Percentiles rank a stretch among this genome's conserved stretches.
Evolutionary conservation across 257 asterid species (phyloP).

Genomic region (Jaltomata sinuosa): DNA sequence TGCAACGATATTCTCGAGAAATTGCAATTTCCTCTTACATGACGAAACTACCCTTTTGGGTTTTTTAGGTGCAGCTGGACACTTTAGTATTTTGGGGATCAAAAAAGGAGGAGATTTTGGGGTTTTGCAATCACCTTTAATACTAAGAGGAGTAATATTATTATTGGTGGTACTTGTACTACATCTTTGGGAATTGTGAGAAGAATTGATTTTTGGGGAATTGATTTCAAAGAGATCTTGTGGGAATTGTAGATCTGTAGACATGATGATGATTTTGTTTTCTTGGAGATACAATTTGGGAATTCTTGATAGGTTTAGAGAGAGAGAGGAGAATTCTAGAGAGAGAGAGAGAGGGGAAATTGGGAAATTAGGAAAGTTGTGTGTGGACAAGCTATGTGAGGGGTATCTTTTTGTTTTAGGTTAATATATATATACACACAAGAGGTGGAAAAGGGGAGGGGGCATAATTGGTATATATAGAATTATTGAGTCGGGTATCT

Average conservation of each 20-base stretch:
- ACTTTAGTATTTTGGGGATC: conserved; percentile 30
- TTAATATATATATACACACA: conserved; percentile 13
- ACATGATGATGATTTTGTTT: conserved; percentile 11
- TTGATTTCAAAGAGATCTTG: conserved; percentile 2
- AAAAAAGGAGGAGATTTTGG: conserved; percentile 34
- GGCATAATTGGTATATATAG: too few species aligned
- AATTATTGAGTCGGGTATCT: too few species aligned
- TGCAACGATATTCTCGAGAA: conserved; percentile 26
- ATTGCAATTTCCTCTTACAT: conserved; percentile 39
- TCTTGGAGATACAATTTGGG: not conserved
- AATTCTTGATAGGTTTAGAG: not conserved
- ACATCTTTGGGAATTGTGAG: not conserved
- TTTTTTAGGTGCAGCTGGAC: conserved; percentile 70
- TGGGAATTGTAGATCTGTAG: conserved; percentile 39
- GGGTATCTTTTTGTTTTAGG: not conserved
- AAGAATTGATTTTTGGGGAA: conserved; percentile 2
- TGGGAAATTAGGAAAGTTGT: conserved; percentile 4
- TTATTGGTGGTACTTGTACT: too few species aligned
- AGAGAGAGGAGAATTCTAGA: not conserved
- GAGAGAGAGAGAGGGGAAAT: not conserved
- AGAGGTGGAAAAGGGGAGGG: not conserved
- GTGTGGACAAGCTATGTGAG: not conserved
- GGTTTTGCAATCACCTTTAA: conserved; percentile 28
- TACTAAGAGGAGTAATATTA: not conserved
- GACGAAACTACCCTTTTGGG: conserved; percentile 19